Base-by-base conservation (phyloP, 495 filamentous ascomycete genomes). In the Penicillium silybi region DNA sequence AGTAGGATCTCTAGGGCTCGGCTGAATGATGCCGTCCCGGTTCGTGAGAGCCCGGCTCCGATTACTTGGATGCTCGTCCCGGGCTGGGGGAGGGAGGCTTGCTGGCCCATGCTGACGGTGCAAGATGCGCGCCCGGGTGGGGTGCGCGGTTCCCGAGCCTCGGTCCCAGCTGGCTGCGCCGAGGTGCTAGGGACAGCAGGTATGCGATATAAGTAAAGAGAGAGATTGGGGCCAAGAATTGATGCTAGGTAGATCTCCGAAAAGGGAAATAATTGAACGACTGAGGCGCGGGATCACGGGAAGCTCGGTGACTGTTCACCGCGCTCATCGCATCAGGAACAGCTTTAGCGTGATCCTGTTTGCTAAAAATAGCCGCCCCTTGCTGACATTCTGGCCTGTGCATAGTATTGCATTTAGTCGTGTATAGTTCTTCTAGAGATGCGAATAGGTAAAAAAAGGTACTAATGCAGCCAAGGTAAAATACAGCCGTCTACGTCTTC, bases 11-110 rank as follows among this genome's bases (percentile, higher is more conserved):
- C 60, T 3, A 81, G 47, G n/a, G 76, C 78, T 13, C 61, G 39
- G 41, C 69, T 70, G 62, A 77, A 73, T 17, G 75, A 77, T 0
- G 76, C 69, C 8, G 76, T 78, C 20, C 76, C 78, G 4, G 76
- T 79, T 34, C 78, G 70, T n/a, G 76, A 71, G 26, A 72, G 73
- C 11, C 76, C 76, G 6, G 78, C 76, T 7, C 76, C 72, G 52
- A 79, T 79, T 39, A 59, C 53, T 46, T 59, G 60, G 50, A 63
- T 44, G 4, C 16, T 53, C 41, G 48, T 59, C 18, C 57, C 57
- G 10, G 57, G 41, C 10, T 45, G 23, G 6, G 57, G 52, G 13
- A 56, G 38, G 26, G 52, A 56, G 2, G 57, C 17, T 27, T 32
- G 48, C 27, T 59, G 57, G 1, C 52, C 57, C 57, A 59, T 59